phyloP scores from a whole-genome alignment of 208 protist genomes.

The Angomonas desouzai region DNA sequence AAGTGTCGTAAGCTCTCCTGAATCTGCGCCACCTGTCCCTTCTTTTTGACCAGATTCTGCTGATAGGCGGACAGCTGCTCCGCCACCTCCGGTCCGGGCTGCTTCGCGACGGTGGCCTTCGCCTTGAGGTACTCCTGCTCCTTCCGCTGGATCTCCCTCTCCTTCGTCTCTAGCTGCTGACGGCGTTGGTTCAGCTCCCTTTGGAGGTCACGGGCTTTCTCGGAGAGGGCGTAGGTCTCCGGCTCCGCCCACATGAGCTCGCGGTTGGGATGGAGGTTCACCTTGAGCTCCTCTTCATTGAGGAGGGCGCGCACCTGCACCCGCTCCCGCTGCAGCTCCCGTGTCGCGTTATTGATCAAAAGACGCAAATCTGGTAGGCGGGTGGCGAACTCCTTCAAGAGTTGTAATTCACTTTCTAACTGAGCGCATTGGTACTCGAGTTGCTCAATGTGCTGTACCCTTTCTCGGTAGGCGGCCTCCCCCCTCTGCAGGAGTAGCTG shows the following conservation, averaged over 20 bases:
- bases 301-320: slow-evolving; percentile 88
- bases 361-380: slow-evolving; percentile 61
- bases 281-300: slow-evolving; percentile 92
- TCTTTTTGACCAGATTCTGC: slow-evolving; percentile 90
- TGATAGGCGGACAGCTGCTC: slow-evolving; percentile 95
- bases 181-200: slow-evolving; percentile 94
- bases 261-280: slow-evolving; percentile 97
- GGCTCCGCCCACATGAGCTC: slow-evolving; percentile 95
- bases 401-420: slow-evolving; percentile 43
- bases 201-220: slow-evolving; percentile 95
- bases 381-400: slow-evolving; percentile 39
- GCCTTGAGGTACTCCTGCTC: slow-evolving; percentile 93
- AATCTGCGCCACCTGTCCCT: slow-evolving; percentile 90
- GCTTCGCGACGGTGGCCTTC: slow-evolving; percentile 90
- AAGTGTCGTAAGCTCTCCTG: slow-evolving; percentile 71
- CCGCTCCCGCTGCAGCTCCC: slow-evolving; percentile 65
- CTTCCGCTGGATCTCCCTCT: slow-evolving; percentile 84
- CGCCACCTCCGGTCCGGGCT: slow-evolving; percentile 95
- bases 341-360: slow-evolving; percentile 57
- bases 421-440: slow-evolving; percentile 55
- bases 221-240: slow-evolving; percentile 89
- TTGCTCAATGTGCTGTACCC: slow-evolving; percentile 51
- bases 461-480: slow-evolving; percentile 91
- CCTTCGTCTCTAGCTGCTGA: slow-evolving; percentile 91
- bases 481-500: slow-evolving; percentile 91